phyloP scores from a whole-genome alignment of 495 filamentous ascomycete genomes.

The Tuber melanosporum region DNA sequence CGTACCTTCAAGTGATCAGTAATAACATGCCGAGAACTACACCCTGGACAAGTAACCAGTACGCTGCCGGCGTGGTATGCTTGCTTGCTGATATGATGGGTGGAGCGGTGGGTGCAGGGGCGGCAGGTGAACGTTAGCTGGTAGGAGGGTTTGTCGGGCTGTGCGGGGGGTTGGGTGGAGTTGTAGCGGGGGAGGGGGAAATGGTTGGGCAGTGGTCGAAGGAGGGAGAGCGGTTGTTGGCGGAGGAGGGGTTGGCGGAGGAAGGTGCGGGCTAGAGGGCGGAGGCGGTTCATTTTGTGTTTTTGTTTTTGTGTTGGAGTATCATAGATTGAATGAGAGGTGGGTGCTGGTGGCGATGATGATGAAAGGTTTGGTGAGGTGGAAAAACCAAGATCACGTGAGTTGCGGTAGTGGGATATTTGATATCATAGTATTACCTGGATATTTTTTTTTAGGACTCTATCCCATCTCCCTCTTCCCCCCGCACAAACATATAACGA shows the following conservation, averaged over 20 bases:
- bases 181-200: constrained; percentile 37
- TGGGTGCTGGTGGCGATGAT: constrained; percentile 4
- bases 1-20: constrained; percentile 69
- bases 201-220: constrained; percentile 42
- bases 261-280: constrained; percentile 15
- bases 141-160: constrained; percentile 62
- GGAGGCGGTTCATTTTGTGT: constrained; percentile 26
- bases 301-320: constrained; percentile 1
- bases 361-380: constrained; percentile 1
- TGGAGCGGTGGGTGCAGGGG: constrained; percentile 67
- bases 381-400: not conserved
- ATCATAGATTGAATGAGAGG: not conserved
- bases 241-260: constrained; percentile 23
- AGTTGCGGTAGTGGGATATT: not conserved
- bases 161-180: constrained; percentile 42
- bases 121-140: constrained; percentile 85
- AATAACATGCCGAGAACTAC: constrained; percentile 81
- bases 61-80: constrained; percentile 86
- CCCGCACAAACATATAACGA: not conserved
- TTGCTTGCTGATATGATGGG: constrained; percentile 78
- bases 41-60: constrained; percentile 76
- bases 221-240: not conserved
- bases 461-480: not conserved
- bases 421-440: not conserved
- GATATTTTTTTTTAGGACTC: not conserved